phyloP scores from a whole-genome alignment of 2,329 filamentous ascomycete genomes.

The Chrysoporthe deuterocubensis region DNA sequence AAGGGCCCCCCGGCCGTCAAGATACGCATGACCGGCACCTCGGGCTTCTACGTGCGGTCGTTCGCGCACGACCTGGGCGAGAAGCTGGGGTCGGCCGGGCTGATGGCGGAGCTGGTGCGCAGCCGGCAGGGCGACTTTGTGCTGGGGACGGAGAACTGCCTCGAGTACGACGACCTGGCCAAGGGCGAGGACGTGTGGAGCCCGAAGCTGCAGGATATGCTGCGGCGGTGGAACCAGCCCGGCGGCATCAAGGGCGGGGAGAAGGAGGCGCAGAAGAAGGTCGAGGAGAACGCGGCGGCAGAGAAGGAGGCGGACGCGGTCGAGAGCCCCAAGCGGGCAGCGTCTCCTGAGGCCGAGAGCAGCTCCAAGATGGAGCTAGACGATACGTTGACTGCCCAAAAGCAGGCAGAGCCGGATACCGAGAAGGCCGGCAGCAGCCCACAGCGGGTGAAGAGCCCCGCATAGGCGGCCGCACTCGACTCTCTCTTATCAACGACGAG shows the following conservation, averaged over 20 bases:
- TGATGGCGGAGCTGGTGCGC: slow-evolving; percentile 85
- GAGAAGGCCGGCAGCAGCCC: background rate
- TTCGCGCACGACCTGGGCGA: slow-evolving; percentile 90
- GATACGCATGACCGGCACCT: slow-evolving; percentile 89
- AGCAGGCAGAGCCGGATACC: background rate
- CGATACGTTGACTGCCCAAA: background rate
- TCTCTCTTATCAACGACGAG: background rate
- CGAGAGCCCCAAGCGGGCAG: background rate
- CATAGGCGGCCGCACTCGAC: background rate
- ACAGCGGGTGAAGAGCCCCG: background rate
- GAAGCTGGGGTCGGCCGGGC: slow-evolving; percentile 77
- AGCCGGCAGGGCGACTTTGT: slow-evolving; percentile 82
- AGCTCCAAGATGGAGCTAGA: slow-evolving; percentile 9
- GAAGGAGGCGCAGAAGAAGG: slow-evolving; percentile 28
- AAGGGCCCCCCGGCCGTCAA: slow-evolving; percentile 75
- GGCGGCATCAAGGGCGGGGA: slow-evolving; percentile 30
- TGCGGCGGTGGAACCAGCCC: slow-evolving; percentile 43
- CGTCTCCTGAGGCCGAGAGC: background rate
- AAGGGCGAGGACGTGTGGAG: slow-evolving; percentile 83
- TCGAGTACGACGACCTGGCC: slow-evolving; percentile 78
- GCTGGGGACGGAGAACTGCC: slow-evolving; percentile 69
- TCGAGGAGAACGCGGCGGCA: slow-evolving; percentile 15
- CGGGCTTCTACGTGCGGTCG: slow-evolving; percentile 94
- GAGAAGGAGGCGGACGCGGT: slow-evolving; percentile 10
- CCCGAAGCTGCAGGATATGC: slow-evolving; percentile 67